A percentile compares a stretch with the other conserved stretches of the same genome.
These are phyloP conservation scores for Helotiales sp. DNA, from an alignment of 2,329 filamentous ascomycete species.

Conservation along the genomic window DNA sequence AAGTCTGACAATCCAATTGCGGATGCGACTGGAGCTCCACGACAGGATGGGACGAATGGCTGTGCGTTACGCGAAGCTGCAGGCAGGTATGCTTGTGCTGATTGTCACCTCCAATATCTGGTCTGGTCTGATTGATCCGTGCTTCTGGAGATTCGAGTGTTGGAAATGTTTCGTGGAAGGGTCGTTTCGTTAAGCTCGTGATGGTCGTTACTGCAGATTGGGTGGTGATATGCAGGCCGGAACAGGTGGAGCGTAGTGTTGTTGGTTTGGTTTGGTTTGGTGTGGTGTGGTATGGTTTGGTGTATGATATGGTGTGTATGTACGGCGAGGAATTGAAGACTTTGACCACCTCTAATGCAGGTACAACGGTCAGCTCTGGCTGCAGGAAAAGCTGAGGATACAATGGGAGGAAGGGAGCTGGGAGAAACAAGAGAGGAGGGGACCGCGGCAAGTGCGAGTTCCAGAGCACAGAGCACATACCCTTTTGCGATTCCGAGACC, in stretches of 20 bases:
- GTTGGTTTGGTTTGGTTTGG: constrained; percentile 26
- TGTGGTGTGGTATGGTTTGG: not conserved
- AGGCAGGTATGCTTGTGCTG: constrained; percentile 47
- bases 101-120: constrained; percentile 37
- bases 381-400: constrained; percentile 40
- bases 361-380: constrained; percentile 43
- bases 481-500: constrained; percentile 30
- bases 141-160: constrained; percentile 39
- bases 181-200: constrained; percentile 37
- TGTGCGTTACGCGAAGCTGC: constrained; percentile 43
- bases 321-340: constrained; percentile 35
- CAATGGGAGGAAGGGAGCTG: constrained; percentile 29
- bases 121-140: constrained; percentile 34
- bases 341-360: constrained; percentile 45
- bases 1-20: constrained; percentile 43
- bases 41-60: constrained; percentile 33
- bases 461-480: constrained; percentile 34
- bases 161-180: constrained; percentile 34
- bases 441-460: constrained; percentile 28
- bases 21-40: constrained; percentile 43
- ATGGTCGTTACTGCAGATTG: constrained; percentile 20
- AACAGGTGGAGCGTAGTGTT: constrained; percentile 21
- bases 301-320: constrained; percentile 19
- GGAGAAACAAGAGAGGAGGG: constrained; percentile 27
- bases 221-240: constrained; percentile 17